phyloP scores from a whole-genome alignment of 148 eudicot genomes.

The Chenopodium quinoa region DNA sequence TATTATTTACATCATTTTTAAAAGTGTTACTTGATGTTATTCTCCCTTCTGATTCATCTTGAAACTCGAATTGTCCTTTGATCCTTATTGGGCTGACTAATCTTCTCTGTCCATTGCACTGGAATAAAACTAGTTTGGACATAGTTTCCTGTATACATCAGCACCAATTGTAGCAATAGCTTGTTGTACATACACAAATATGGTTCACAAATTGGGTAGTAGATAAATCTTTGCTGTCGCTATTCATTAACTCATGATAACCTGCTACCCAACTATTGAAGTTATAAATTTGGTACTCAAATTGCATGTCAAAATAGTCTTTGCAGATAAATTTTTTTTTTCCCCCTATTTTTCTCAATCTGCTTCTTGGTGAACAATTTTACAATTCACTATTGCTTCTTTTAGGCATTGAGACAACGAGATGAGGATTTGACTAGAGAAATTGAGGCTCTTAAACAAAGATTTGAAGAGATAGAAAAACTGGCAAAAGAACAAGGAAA shows the following conservation, averaged over 20 bases:
- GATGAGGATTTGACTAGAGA: conserved; percentile 61
- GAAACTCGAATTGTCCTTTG: background rate
- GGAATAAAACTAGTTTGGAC: background rate
- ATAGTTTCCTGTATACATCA: background rate
- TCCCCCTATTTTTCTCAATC: background rate
- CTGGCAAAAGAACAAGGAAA: conserved; percentile 46
- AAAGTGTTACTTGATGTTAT: background rate
- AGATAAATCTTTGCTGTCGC: too few relatives aligned
- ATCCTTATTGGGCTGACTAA: background rate
- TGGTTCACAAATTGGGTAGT: too few relatives aligned
- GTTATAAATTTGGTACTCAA: background rate
- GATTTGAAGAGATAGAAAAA: conserved; percentile 52
- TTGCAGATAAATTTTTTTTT: too few relatives aligned
- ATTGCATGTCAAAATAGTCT: too few relatives aligned
- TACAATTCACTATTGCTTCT: conserved; percentile 11
- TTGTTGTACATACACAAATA: too few relatives aligned
- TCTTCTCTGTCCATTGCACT: background rate
- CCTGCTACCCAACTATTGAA: background rate
- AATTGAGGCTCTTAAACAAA: conserved; percentile 53
- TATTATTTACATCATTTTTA: too few relatives aligned
- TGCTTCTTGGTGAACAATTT: conserved; percentile 14
- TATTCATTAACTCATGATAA: background rate
- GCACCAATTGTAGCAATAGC: too few relatives aligned
- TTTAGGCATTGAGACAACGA: conserved; percentile 62
- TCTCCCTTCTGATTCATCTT: background rate